Evolutionary conservation across 805 yeast species (phyloP), one percentile per base, ranked within the genome.

Genomic region (Myxozyma neotropica): DNA sequence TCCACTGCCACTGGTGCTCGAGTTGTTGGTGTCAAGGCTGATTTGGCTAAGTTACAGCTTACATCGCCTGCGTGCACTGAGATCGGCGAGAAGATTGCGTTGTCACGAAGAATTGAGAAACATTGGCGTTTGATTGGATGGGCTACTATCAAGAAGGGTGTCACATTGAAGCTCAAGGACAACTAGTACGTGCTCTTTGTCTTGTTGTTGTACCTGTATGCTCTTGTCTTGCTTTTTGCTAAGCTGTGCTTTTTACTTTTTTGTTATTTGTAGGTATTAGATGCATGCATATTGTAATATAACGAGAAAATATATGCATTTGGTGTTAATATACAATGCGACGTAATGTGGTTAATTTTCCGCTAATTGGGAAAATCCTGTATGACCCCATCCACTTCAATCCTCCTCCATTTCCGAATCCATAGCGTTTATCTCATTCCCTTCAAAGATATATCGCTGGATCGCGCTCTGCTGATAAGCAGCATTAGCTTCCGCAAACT

Each of bases 81-180:
- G 80, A 83, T 93, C 53, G 89, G 95, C 69, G 99, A 94, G 80
- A 93, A 94, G 87, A 93, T 94, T 76, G 99, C 99, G 40, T 81
- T 94, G 73, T 91, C 97, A 46, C 89, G 99, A 83, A 92, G 99
- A 84, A 94, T 94, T 71, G 99, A 94, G 75, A 93, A 93, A 84
- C 99, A 94, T 77, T 94, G 97, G 96, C 94, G 99, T 83, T 83
- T 94, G 75, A 94, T 94, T 79, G 99, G 99, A 71, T 94, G 99
- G 99, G 99, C 99, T 70, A 91, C 69, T 4, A 67, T 67, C 42
- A 67, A 67, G 54, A 67, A 65, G 55, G 69, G 69, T 21, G 57
- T 65, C 21, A 67, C 64, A 23, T 46, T 66, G 23, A 64, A 66
- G 53, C 51, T 49, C n/a, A 48, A 48, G 43, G 53, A 48, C 35